Evolutionary conservation across 1,284 basidiomycete species (phyloP).

Genomic region (Irpex sp.): DNA sequence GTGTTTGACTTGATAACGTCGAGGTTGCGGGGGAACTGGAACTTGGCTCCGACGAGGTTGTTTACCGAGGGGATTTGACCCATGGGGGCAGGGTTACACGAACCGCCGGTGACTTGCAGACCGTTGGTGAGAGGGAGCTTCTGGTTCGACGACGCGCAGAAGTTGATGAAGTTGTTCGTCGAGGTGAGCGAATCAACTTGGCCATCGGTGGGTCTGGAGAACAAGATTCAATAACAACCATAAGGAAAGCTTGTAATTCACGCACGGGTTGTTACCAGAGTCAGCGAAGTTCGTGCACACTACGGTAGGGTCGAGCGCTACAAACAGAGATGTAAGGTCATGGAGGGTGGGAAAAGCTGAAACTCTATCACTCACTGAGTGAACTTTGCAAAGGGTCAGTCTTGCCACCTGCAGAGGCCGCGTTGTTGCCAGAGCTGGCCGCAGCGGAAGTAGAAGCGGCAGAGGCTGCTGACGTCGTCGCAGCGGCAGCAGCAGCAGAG

Average conservation of each 20-base stretch:
- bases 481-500: slow-evolving; percentile 1
- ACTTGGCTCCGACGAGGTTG: slow-evolving; percentile 53
- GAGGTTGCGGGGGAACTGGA: slow-evolving; percentile 43
- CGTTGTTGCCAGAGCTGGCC: background rate
- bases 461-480: slow-evolving; percentile 1
- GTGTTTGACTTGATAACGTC: slow-evolving; percentile 39
- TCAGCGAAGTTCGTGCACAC: slow-evolving; percentile 48
- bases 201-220: slow-evolving; percentile 35
- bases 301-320: slow-evolving; percentile 49
- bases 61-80: slow-evolving; percentile 41
- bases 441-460: background rate
- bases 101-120: slow-evolving; percentile 49
- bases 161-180: slow-evolving; percentile 72
- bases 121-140: slow-evolving; percentile 48
- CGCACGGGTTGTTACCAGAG: slow-evolving; percentile 35
- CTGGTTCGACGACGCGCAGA: slow-evolving; percentile 46
- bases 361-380: background rate
- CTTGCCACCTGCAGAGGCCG: background rate
- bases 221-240: background rate
- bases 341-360: background rate
- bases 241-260: no score
- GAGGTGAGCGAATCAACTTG: slow-evolving; percentile 58
- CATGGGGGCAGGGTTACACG: slow-evolving; percentile 57
- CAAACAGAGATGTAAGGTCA: background rate
- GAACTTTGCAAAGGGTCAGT: background rate